Evolutionary conservation across 345 rosid species (phyloP).

Genomic region (Rhodomyrtus tomentosa): DNA sequence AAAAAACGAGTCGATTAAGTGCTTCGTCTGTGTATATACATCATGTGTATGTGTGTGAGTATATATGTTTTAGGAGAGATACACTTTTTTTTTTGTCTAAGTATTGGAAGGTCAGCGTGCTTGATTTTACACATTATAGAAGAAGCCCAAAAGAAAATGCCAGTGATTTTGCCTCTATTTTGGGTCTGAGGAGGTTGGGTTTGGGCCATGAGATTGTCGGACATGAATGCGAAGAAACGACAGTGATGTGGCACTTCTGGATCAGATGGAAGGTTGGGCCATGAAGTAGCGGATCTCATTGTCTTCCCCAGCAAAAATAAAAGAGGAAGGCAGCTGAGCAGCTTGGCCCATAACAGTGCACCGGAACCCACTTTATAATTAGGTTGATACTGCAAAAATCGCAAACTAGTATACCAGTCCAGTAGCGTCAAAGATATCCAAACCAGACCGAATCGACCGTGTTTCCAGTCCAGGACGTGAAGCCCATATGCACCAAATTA

Average conservation of each 20-base stretch:
- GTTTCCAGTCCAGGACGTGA: background rate
- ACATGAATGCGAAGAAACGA: background rate
- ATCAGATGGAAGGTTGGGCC: background rate
- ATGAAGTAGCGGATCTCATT: background rate
- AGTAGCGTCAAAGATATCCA: background rate
- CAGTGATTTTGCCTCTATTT: background rate
- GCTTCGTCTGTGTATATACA: background rate
- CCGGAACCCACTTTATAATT: background rate
- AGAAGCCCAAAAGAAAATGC: background rate
- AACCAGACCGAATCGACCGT: rapidly evolving
- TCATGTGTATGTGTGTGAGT: background rate
- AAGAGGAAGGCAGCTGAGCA: background rate
- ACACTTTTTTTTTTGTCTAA: no score
- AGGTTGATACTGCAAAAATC: background rate
- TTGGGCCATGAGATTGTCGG: background rate
- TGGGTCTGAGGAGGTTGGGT: background rate
- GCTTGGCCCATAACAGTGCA: background rate
- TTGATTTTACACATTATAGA: background rate
- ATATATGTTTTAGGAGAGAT: no score
- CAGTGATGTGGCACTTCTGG: background rate
- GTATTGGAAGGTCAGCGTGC: background rate
- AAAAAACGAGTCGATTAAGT: background rate
- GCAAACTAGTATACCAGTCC: background rate
- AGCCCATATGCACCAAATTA: no score
- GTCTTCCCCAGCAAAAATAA: background rate